Base-by-base conservation (phyloP, 257 asterid genomes). In the Nicotiana knightiana region DNA sequence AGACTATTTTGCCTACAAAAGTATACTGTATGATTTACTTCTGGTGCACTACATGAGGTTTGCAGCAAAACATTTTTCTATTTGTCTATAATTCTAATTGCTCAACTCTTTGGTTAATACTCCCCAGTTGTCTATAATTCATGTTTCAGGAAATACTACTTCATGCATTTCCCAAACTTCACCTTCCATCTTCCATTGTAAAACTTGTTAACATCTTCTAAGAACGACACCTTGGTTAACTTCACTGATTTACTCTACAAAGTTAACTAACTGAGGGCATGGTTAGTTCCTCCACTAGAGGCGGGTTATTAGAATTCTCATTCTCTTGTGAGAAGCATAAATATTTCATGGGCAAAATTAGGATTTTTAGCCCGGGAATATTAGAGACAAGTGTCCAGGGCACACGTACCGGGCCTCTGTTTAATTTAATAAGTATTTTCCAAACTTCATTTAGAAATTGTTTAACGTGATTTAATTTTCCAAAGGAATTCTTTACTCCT, bases 261-360 rank as follows among this genome's bases (percentile, higher is more conserved):
- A 93, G 95, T n/a, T 93, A 89, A 7, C 84, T 84, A 21, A 90
- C 94, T 1, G 94, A 92, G 2, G 97, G 97, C 83, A 93, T 91
- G 35, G 85, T 37, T 63, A 93, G 90, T 84, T 93, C 96, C 86
- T 91, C 97, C 85, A 89, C 85, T 6, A 87, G 17, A 59, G 94
- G 92, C 66, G 90, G 92, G 7, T 77, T 57, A 53, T 28, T 58
- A 9, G 80, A 26, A 81, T 17, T 79, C 13, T 82, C 85, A 11
- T 82, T 82, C 80, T 86, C 90, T 28, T 68, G 83, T 58, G 88
- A 26, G 80, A 86, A 86, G 68, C 88, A 90, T 0, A 88, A 81
- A 46, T 86, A 70, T 8, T 87, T 88, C 4, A 91, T 48, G n/a
- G 87, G 85, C 18, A 85, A 89, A 76, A 82, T 90, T 18, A 89